Base-by-base conservation (phyloP, 2,329 filamentous ascomycete genomes). In the Tolypocladium capitatum region DNA sequence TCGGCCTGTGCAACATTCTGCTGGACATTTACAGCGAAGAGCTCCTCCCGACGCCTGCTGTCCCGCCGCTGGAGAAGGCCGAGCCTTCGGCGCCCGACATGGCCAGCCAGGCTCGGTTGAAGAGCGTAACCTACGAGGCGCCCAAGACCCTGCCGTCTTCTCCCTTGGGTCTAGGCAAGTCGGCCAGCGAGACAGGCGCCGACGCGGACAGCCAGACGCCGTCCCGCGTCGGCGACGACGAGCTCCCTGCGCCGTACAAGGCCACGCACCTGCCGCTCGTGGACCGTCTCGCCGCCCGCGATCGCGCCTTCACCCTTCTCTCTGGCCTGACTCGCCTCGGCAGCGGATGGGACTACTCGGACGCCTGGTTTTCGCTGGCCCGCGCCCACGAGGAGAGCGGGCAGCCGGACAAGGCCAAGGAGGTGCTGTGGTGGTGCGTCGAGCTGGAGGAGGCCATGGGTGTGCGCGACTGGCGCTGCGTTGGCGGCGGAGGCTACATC, bases 351-450 rank as follows among this genome's bases (percentile, higher is more conserved):
- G 91, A 96, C 64, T 79, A 84, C 62, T 82, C 86, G 0, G 92
- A 97, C 61, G 92, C 91, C 5, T 98, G 92, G 92, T 91, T 88
- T 59, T 79, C 84, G 5, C 75, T 98, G 32, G 86, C 89, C 0
- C 75, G 88, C 52, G 89, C 87, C 10, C 86, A 96, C 59, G 92
- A 98, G 65, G 80, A 89, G 60, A 86, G 86, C 49, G 86, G 84
- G 0, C 86, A 95, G 68, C 66, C 80, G 2, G 86, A 92, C 34
- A 94, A 91, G 70, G 85, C 92, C 14, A 94, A 90, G 68, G 85
- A 92, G 56, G 88, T 90, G 42, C 74, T 97, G 7, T 97, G 92
- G 92, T 97, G 91, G 89, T 94, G 90, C 57, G 86, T 98, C 13
- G 89, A 96, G 66, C 72, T 98, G 30, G 92, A 97, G 62, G 91